These are phyloP conservation scores for Torulaspora indica DNA, from an alignment of 805 yeast genomes.

Conservation along the genomic window DNA sequence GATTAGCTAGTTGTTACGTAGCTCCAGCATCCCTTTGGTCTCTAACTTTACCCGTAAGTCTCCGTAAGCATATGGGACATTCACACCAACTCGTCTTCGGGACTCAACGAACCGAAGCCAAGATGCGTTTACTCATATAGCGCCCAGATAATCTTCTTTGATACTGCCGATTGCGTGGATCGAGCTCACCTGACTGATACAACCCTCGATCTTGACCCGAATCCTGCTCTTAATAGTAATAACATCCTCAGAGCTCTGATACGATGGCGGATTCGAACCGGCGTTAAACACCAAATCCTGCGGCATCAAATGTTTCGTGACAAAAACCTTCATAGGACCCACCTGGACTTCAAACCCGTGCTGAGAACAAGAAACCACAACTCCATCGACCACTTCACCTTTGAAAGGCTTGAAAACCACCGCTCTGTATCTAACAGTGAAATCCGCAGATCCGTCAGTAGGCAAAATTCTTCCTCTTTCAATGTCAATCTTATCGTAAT, in stretches of 20 bases:
- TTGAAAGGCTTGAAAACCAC: conserved; percentile 98
- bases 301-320: conserved; percentile 91
- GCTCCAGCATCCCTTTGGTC: conserved; percentile 1
- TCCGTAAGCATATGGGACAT: too few relatives aligned
- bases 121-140: too few relatives aligned
- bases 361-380: conserved; percentile 86
- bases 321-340: conserved; percentile 92
- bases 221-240: conserved; percentile 92
- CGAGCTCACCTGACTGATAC: conserved; percentile 94
- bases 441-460: conserved; percentile 90
- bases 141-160: conserved; percentile 96
- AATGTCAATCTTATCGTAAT: conserved; percentile 89
- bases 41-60: background rate
- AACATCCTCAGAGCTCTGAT: conserved; percentile 89
- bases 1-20: conserved; percentile 1
- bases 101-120: too few relatives aligned
- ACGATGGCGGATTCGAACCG: conserved; percentile 97
- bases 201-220: conserved; percentile 93
- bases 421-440: conserved; percentile 92
- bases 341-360: conserved; percentile 98
- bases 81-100: too few relatives aligned
- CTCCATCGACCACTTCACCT: conserved; percentile 97
- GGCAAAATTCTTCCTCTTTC: conserved; percentile 92
- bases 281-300: conserved; percentile 91
- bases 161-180: conserved; percentile 97